These are phyloP conservation scores for Pleurotus eryngii DNA, from an alignment of 768 basidiomycete species.

Conservation along the genomic window DNA sequence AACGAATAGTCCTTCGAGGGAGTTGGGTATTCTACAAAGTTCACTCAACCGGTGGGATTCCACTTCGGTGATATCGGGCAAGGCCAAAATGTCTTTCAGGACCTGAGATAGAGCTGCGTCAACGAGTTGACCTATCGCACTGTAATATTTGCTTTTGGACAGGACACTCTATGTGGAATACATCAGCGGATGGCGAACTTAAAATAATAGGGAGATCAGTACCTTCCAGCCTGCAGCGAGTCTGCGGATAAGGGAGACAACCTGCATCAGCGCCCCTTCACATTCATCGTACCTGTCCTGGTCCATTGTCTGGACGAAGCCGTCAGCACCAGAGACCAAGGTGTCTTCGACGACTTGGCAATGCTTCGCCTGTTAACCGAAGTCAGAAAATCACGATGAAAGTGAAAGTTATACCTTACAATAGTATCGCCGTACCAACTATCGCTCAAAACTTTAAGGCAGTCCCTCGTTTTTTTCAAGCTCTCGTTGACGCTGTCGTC, in stretches of 20 bases:
- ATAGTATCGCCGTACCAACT: conserved; percentile 71
- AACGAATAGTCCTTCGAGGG: conserved; percentile 78
- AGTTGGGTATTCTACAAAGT: conserved; percentile 73
- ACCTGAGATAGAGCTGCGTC: conserved; percentile 67
- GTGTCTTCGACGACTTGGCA: conserved; percentile 39
- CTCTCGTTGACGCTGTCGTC: conserved; percentile 36
- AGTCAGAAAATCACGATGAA: conserved; percentile 2
- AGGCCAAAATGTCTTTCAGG: conserved; percentile 66
- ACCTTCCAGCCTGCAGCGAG: conserved; percentile 76
- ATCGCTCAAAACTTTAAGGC: conserved; percentile 55
- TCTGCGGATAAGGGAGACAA: conserved; percentile 60
- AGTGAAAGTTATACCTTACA: conserved; percentile 38
- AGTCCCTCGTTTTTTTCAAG: conserved; percentile 46
- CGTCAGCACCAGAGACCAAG: conserved; percentile 51
- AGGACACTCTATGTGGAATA: conserved; percentile 50
- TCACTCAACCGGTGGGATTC: conserved; percentile 85
- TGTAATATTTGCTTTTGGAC: conserved; percentile 68
- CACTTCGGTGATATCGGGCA: conserved; percentile 83
- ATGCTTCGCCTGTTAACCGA: conserved; percentile 43
- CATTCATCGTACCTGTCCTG: conserved; percentile 77
- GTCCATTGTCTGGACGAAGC: conserved; percentile 66
- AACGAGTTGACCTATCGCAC: conserved; percentile 65
- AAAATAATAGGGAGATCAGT: conserved; percentile 12
- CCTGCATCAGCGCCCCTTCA: conserved; percentile 61
- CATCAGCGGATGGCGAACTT: neutral